phyloP scores from a whole-genome alignment of 805 yeast genomes.

The Debaryomyces castellii region DNA sequence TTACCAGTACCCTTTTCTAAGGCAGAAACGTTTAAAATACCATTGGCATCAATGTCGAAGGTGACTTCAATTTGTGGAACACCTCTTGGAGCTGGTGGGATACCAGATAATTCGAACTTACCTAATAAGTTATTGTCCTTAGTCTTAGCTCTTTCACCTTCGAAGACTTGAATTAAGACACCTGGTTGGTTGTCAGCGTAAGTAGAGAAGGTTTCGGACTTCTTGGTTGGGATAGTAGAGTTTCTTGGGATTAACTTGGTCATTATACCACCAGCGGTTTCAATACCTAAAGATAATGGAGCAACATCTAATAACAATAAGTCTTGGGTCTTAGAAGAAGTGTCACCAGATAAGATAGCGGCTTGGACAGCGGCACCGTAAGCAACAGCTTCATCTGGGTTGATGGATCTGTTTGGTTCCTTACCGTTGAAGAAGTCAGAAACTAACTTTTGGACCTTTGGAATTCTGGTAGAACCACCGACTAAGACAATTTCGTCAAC shows the following conservation, averaged over 20 bases:
- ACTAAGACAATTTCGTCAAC: conserved; percentile 51
- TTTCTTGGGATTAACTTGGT: conserved; percentile 55
- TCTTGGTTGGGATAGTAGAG: conserved; percentile 51
- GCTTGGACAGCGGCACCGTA: conserved; percentile 54
- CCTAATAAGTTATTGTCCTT: conserved; percentile 50
- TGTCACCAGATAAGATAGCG: conserved; percentile 51
- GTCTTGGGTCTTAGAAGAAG: conserved; percentile 49
- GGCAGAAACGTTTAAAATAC: conserved; percentile 52
- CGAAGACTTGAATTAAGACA: conserved; percentile 51
- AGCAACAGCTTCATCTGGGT: conserved; percentile 54
- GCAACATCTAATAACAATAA: conserved; percentile 50
- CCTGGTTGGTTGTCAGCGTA: conserved; percentile 52
- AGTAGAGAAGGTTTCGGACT: conserved; percentile 52
- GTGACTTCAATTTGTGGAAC: conserved; percentile 50
- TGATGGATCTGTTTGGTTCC: conserved; percentile 48
- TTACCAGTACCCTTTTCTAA: conserved; percentile 52
- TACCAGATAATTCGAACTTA: conserved; percentile 51
- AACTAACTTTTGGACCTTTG: conserved; percentile 50
- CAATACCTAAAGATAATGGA: conserved; percentile 52
- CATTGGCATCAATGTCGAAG: conserved; percentile 51
- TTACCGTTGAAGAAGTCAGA: conserved; percentile 52
- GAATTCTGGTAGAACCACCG: conserved; percentile 55
- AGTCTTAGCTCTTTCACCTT: conserved; percentile 54
- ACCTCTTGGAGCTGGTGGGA: conserved; percentile 51
- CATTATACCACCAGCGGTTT: conserved; percentile 76